Conservation (phyloP, 768 basidiomycete species). For the Lentinula raphanica region DNA sequence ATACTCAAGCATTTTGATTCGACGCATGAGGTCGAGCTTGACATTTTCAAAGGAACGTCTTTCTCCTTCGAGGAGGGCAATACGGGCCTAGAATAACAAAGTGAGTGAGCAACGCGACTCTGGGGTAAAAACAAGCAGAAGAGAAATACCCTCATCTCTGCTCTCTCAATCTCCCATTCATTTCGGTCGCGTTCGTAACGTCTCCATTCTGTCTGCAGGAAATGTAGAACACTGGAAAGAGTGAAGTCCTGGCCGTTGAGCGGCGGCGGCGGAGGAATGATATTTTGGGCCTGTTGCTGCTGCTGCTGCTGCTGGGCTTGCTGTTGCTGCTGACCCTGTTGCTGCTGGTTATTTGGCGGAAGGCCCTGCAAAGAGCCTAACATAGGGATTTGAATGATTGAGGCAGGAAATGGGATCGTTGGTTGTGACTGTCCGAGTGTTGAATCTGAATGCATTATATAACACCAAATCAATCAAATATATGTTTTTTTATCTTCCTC, state of each 20-base stretch:
- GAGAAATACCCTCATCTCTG: slow-evolving; percentile 90
- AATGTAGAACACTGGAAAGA: slow-evolving; percentile 92
- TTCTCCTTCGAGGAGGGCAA: slow-evolving; percentile 95
- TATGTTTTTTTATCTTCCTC: slow-evolving; percentile 8
- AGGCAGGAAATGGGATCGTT: slow-evolving; percentile 1
- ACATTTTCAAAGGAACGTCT: slow-evolving; percentile 96
- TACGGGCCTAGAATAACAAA: slow-evolving; percentile 69
- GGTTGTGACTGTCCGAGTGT: not conserved
- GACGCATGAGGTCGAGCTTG: slow-evolving; percentile 89
- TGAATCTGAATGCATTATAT: slow-evolving; percentile 1
- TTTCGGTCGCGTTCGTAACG: slow-evolving; percentile 97
- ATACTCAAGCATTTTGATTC: slow-evolving; percentile 99
- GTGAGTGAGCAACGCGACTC: slow-evolving; percentile 22
- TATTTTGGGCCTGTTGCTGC: slow-evolving; percentile 46
- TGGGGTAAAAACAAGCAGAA: slow-evolving; percentile 11
- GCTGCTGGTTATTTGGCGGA: slow-evolving; percentile 44
- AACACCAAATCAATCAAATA: slow-evolving; percentile 12
- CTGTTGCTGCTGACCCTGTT: slow-evolving; percentile 54
- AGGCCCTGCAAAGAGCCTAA: slow-evolving; percentile 65
- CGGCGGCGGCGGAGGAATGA: slow-evolving; percentile 69
- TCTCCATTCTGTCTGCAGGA: slow-evolving; percentile 96
- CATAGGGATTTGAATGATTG: slow-evolving; percentile 57
- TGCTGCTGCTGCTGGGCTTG: slow-evolving; percentile 43
- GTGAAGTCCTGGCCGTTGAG: slow-evolving; percentile 91
- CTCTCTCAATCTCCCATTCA: slow-evolving; percentile 99